These are phyloP conservation scores for Ceratonia siliqua DNA, from an alignment of 306 rosid species.

Conservation along the genomic window DNA sequence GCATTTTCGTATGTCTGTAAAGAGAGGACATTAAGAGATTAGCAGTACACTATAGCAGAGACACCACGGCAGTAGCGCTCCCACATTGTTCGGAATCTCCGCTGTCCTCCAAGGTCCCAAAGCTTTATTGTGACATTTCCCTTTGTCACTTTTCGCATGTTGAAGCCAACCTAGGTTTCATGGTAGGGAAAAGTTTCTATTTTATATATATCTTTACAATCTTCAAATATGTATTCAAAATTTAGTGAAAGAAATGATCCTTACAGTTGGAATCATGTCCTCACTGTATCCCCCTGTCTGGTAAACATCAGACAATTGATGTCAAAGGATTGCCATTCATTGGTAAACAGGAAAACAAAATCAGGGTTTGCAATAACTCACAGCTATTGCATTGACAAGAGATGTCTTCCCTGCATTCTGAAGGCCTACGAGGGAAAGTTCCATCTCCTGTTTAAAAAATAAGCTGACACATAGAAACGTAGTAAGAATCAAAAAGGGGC, in stretches of 20 bases:
- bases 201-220: background rate
- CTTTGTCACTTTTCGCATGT: constrained; percentile 90
- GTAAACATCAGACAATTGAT: constrained; percentile 32
- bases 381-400: constrained; percentile 89
- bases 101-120: constrained; percentile 98
- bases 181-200: constrained; percentile 3
- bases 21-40: constrained; percentile 29
- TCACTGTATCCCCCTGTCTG: constrained; percentile 96
- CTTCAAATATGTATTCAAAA: background rate
- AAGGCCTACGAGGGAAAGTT: constrained; percentile 89
- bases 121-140: constrained; percentile 95
- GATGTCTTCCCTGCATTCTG: constrained; percentile 96
- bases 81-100: constrained; percentile 96
- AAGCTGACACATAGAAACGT: constrained; percentile 48
- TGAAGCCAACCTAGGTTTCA: constrained; percentile 76
- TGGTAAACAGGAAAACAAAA: too few relatives aligned
- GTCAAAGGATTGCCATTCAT: constrained; percentile 24
- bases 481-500: constrained; percentile 15
- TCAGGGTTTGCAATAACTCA: constrained; percentile 50
- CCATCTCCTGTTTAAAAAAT: constrained; percentile 94
- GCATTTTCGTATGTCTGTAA: background rate
- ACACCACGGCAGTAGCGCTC: constrained; percentile 98
- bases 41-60: constrained; percentile 82
- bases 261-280: constrained; percentile 98
- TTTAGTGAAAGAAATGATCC: constrained; percentile 35